These are phyloP conservation scores for Martiniozyma asiatica DNA, from an alignment of 1,139 yeast species.

Conservation along the genomic window DNA sequence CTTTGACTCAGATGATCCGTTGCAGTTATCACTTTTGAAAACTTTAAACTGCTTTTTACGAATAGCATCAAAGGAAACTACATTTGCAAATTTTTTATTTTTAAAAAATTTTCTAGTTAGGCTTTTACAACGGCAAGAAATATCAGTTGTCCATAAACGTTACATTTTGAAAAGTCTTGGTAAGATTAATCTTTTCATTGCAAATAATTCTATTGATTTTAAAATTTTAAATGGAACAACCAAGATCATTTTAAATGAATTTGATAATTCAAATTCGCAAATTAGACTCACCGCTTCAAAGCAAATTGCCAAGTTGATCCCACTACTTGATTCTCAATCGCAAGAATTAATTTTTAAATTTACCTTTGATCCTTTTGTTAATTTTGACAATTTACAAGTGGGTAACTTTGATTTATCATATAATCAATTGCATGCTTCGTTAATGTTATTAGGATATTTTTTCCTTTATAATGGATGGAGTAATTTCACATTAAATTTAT, in stretches of 20 bases:
- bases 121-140: too few relatives aligned
- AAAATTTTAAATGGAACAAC: too few relatives aligned
- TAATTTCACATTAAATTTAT: slow-evolving; percentile 12
- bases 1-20: slow-evolving; percentile 6
- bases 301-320: slow-evolving; percentile 29
- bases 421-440: slow-evolving; percentile 32
- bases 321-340: not conserved
- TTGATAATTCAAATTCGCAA: slow-evolving; percentile 1
- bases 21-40: slow-evolving; percentile 9
- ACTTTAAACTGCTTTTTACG: too few relatives aligned
- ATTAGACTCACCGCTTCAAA: slow-evolving; percentile 35
- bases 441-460: slow-evolving; percentile 33
- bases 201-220: too few relatives aligned
- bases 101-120: too few relatives aligned
- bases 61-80: too few relatives aligned
- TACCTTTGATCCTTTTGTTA: not conserved
- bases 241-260: too few relatives aligned
- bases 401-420: too few relatives aligned
- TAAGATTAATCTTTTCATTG: too few relatives aligned
- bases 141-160: too few relatives aligned
- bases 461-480: not conserved
- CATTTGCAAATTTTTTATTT: too few relatives aligned
- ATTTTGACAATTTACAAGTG: not conserved
- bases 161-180: too few relatives aligned
- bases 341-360: not conserved